phyloP scores from a whole-genome alignment of 164 flowering plant species.

The Chloranthus sessilifolius region DNA sequence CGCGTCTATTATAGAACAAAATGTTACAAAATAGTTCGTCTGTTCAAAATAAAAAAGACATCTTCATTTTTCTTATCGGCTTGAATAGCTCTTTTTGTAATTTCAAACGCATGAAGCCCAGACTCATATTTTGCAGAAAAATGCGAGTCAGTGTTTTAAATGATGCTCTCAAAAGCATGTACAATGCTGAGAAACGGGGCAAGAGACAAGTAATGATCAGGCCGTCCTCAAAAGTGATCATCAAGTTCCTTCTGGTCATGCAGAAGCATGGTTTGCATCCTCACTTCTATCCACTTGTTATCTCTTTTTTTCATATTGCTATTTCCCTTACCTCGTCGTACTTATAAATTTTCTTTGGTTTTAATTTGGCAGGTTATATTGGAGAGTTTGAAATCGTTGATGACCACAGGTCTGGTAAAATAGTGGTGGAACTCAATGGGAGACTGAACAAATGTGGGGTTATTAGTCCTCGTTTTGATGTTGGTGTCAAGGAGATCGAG shows the following conservation, averaged over 20 bases:
- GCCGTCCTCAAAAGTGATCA: constrained; percentile 26
- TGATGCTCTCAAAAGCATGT: constrained; percentile 35
- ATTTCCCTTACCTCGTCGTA: not conserved
- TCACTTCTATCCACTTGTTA: not conserved
- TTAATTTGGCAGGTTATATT: constrained; percentile 19
- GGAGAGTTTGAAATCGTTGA: constrained; percentile 31
- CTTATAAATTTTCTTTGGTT: not conserved
- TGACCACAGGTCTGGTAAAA: constrained; percentile 27
- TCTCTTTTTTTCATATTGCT: not conserved
- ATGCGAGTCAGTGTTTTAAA: constrained; percentile 24
- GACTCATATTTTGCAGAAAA: too few species aligned
- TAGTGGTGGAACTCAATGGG: constrained; percentile 28
- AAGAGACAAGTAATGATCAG: constrained; percentile 34
- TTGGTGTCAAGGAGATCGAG: constrained; percentile 28
- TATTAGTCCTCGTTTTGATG: constrained; percentile 30
- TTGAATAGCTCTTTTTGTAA: too few species aligned
- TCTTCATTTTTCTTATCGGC: too few species aligned
- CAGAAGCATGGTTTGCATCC: constrained; percentile 29
- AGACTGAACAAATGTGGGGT: constrained; percentile 32
- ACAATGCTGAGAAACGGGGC: constrained; percentile 33
- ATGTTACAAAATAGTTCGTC: too few species aligned
- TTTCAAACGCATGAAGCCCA: too few species aligned
- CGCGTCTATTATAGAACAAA: too few species aligned
- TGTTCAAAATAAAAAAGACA: too few species aligned
- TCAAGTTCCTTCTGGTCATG: constrained; percentile 28